Evolutionary conservation across 768 basidiomycete genomes (phyloP).

Genomic region (Serendipita sp.): DNA sequence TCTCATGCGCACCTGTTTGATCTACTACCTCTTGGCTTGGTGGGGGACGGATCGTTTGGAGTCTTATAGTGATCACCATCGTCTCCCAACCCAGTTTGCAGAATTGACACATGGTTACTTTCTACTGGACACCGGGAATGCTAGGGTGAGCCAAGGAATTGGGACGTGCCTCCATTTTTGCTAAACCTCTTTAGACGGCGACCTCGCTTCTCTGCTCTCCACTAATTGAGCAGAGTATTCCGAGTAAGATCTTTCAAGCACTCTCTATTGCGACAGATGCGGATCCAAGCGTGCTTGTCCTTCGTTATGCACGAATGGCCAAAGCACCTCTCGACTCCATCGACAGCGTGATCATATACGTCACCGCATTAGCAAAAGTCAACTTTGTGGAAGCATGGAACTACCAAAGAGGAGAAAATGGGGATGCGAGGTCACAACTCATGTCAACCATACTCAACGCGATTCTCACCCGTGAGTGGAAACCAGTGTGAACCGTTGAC

Average conservation of each 20-base stretch:
- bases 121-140: neutral
- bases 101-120: neutral
- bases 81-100: neutral
- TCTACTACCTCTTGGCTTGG: constrained; percentile 4
- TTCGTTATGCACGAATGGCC: constrained; percentile 5
- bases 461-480: neutral
- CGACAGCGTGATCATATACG: neutral
- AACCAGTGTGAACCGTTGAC: too few relatives aligned
- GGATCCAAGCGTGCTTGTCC: neutral
- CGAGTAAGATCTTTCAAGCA: neutral
- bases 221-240: neutral
- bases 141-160: neutral
- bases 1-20: neutral
- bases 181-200: neutral
- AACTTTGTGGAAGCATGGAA: constrained; percentile 1
- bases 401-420: neutral
- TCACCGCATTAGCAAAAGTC: neutral
- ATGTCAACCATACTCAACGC: neutral
- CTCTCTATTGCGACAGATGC: constrained; percentile 2
- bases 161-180: neutral
- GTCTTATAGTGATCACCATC: neutral
- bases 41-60: neutral
- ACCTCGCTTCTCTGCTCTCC: neutral
- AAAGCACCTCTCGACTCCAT: neutral
- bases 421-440: neutral